These are phyloP conservation scores for Vanilla planifolia DNA, from an alignment of 106 monocot species.

Conservation along the genomic window DNA sequence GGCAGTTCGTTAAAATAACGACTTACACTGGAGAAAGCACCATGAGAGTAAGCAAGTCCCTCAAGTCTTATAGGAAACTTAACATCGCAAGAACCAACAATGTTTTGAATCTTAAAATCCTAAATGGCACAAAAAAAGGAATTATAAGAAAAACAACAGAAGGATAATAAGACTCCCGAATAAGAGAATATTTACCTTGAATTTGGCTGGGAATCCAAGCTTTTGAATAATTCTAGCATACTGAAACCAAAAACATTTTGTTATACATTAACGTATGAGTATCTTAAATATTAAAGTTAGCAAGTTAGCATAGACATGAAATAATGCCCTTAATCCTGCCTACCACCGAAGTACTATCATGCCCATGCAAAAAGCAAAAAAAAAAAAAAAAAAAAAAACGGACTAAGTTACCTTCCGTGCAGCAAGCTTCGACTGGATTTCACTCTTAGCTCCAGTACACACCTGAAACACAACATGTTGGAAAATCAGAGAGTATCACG, in stretches of 20 bases:
- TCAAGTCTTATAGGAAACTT: conserved; percentile 96
- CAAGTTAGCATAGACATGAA: too few species aligned
- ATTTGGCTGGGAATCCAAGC: conserved; percentile 88
- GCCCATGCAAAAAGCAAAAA: background rate
- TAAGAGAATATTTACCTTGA: conserved; percentile 68
- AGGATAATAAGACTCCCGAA: background rate
- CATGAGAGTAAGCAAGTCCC: conserved; percentile 88
- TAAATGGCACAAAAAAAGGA: conserved; percentile 13
- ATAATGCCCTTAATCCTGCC: too few species aligned
- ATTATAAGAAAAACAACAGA: background rate
- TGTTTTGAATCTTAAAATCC: conserved; percentile 99
- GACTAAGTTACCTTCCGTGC: conserved; percentile 69
- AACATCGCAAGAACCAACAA: conserved; percentile 97
- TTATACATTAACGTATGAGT: too few species aligned
- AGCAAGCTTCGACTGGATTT: conserved; percentile 94
- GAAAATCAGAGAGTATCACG: too few species aligned
- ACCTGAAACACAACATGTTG: conserved; percentile 30
- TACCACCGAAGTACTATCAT: too few species aligned
- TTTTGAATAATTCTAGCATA: conserved; percentile 97
- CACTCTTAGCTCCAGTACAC: conserved; percentile 96
- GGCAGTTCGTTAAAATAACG: too few species aligned
- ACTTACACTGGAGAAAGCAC: conserved; percentile 96
- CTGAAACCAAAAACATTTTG: conserved; percentile 33
- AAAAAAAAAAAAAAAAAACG: background rate
- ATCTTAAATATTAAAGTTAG: too few species aligned